Evolutionary conservation across 108 stramenopile species (phyloP).

Genomic region (Skeletonema grethae): DNA sequence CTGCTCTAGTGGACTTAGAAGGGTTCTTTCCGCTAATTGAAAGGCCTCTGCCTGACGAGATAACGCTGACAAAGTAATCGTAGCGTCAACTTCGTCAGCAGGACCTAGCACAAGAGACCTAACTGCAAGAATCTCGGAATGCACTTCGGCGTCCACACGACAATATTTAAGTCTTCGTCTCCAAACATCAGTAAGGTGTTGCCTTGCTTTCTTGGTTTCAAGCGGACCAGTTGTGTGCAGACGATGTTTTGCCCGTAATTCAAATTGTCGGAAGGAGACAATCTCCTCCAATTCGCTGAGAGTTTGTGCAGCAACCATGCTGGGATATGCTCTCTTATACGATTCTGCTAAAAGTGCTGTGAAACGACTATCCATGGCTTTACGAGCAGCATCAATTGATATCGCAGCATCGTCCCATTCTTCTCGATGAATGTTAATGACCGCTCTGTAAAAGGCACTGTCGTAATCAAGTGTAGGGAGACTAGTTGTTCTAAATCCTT

Average conservation of each 20-base stretch:
- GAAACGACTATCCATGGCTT: conserved; percentile 89
- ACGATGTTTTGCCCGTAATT: conserved; percentile 47
- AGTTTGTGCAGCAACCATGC: conserved; percentile 92
- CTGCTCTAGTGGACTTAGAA: conserved; percentile 75
- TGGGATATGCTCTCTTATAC: conserved; percentile 88
- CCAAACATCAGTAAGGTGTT: conserved; percentile 80
- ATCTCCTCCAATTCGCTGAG: conserved; percentile 96
- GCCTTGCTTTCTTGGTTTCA: conserved; percentile 53
- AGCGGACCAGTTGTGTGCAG: conserved; percentile 62
- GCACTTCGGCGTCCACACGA: conserved; percentile 87
- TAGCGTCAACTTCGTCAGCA: conserved; percentile 91
- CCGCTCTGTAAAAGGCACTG: conserved; percentile 92
- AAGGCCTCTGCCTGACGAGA: conserved; percentile 89
- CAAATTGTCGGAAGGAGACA: conserved; percentile 77
- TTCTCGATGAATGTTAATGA: conserved; percentile 86
- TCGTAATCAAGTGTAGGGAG: conserved; percentile 77
- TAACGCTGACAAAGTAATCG: conserved; percentile 88
- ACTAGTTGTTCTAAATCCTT: conserved; percentile 43
- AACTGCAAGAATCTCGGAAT: conserved; percentile 87
- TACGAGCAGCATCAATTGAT: conserved; percentile 83
- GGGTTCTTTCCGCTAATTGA: conserved; percentile 80
- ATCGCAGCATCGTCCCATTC: conserved; percentile 79
- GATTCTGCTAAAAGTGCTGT: conserved; percentile 93
- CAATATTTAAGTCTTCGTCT: conserved; percentile 80
- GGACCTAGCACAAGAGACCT: conserved; percentile 89